A percentile compares a stretch with the other conserved stretches of the same genome.
Evolutionary conservation across 2,329 filamentous ascomycete species (phyloP).

Genomic region (Microdochium trichocladiopsis): DNA sequence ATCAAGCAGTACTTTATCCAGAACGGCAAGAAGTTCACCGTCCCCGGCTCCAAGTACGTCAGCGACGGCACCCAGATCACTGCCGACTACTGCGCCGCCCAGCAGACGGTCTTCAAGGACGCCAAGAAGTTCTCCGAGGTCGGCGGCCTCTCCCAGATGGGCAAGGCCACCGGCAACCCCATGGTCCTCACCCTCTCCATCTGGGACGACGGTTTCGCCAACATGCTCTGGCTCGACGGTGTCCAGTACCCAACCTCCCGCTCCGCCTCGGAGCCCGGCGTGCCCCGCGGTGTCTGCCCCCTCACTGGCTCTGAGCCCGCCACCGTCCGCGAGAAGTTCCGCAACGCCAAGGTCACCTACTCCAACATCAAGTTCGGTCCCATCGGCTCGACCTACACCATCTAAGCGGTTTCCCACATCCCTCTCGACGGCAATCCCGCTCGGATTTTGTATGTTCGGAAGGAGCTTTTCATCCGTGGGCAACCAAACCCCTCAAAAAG

Average conservation of each 20-base stretch:
- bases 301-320: slow-evolving; percentile 36
- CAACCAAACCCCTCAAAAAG: too few species aligned
- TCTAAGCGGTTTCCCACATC: too few species aligned
- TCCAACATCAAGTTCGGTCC: slow-evolving; percentile 44
- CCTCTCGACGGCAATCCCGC: too few species aligned
- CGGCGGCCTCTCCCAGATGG: slow-evolving; percentile 47
- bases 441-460: too few species aligned
- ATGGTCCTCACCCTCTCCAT: slow-evolving; percentile 57
- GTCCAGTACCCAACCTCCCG: slow-evolving; percentile 41
- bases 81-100: slow-evolving; percentile 44
- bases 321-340: slow-evolving; percentile 32
- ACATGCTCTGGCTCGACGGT: slow-evolving; percentile 50
- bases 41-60: slow-evolving; percentile 27
- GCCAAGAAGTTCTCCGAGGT: slow-evolving; percentile 40
- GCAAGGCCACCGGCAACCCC: slow-evolving; percentile 41
- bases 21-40: slow-evolving; percentile 42
- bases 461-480: too few species aligned
- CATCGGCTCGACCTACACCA: slow-evolving; percentile 34
- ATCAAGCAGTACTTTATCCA: slow-evolving; percentile 56
- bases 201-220: slow-evolving; percentile 43
- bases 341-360: slow-evolving; percentile 35
- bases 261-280: slow-evolving; percentile 29
- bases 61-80: slow-evolving; percentile 35
- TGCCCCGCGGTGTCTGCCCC: slow-evolving; percentile 40
- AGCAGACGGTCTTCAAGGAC: slow-evolving; percentile 46